Evolutionary conservation across 768 basidiomycete genomes (phyloP).

Genomic region (Hygrocybe punicea): DNA sequence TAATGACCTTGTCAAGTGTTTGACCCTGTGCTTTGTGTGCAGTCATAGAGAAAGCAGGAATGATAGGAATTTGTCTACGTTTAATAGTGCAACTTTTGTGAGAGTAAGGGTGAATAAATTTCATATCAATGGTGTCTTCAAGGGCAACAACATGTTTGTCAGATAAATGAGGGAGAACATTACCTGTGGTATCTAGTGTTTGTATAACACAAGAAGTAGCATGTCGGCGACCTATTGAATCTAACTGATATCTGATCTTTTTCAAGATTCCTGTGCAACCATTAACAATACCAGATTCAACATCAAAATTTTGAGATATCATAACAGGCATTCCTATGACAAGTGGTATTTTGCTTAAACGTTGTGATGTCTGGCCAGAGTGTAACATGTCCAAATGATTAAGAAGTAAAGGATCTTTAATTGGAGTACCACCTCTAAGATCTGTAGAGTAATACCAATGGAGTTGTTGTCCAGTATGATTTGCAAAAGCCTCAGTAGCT

Average conservation of each 20-base stretch:
- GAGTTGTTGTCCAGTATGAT: conserved; percentile 2
- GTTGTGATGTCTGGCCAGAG: conserved; percentile 28
- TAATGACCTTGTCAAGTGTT: conserved; percentile 27
- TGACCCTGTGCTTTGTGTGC: conserved; percentile 42
- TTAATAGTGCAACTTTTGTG: conserved; percentile 18
- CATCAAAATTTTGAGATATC: conserved; percentile 31
- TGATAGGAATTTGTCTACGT: conserved; percentile 34
- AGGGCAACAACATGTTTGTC: conserved; percentile 13
- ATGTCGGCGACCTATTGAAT: conserved; percentile 10
- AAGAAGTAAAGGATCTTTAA: conserved; percentile 8
- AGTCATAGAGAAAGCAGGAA: conserved; percentile 40
- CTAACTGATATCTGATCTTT: conserved; percentile 17
- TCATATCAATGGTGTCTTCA: conserved; percentile 9
- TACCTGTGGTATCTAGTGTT: conserved; percentile 2
- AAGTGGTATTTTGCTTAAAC: conserved; percentile 25
- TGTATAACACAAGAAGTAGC: conserved; percentile 19
- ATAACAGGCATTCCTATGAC: conserved; percentile 36
- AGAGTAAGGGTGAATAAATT: conserved; percentile 9
- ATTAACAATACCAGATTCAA: conserved; percentile 30
- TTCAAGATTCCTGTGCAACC: conserved; percentile 21
- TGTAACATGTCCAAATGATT: conserved; percentile 13
- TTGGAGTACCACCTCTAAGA: neutral
- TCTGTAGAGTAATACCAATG: conserved; percentile 35
- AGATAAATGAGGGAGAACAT: neutral
- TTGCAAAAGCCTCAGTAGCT: conserved; percentile 25